A percentile compares a stretch with the other conserved stretches of the same genome.
Conservation (phyloP, 176 grass and related monocot genomes). For the Poa annua region DNA sequence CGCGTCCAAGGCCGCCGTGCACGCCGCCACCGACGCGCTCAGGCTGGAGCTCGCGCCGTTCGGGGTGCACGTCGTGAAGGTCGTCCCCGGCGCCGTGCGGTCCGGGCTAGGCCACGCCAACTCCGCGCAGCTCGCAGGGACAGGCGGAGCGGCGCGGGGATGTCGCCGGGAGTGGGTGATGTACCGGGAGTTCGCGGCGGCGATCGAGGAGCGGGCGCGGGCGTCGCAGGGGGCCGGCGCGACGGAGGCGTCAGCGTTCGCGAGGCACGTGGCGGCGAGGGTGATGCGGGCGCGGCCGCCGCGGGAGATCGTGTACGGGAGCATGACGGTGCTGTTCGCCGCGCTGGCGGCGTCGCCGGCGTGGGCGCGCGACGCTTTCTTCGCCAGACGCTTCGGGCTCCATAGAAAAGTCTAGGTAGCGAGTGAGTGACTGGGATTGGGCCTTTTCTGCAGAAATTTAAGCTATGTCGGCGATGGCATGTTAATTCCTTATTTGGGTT, state of each 20-base stretch:
- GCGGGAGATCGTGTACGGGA: constrained; percentile 48
- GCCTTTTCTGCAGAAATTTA: too few species aligned
- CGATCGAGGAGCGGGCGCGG: constrained; percentile 45
- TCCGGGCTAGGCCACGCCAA: constrained; percentile 50
- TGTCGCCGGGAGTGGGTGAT: constrained; percentile 29
- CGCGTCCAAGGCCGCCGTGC: constrained; percentile 66
- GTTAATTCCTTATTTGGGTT: too few species aligned
- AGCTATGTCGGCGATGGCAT: too few species aligned
- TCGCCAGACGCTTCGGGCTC: constrained; percentile 49
- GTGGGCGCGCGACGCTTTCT: constrained; percentile 57
- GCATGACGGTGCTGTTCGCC: constrained; percentile 46
- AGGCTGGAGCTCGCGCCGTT: constrained; percentile 56
- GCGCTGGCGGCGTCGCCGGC: constrained; percentile 42
- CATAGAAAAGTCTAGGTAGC: neutral
- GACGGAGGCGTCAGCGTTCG: constrained; percentile 30
- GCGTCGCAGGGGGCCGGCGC: constrained; percentile 36
- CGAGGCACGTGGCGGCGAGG: constrained; percentile 31
- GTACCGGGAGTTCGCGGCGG: constrained; percentile 39
- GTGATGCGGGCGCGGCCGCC: constrained; percentile 43
- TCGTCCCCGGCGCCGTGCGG: constrained; percentile 51
- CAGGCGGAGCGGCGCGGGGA: too few species aligned
- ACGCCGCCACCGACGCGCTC: constrained; percentile 64
- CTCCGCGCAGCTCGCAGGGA: neutral
- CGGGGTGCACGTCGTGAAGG: constrained; percentile 64
- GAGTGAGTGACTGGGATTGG: too few species aligned